Evolutionary conservation across 768 basidiomycete species (phyloP).

Genomic region (Leccinellum rugosiceps): DNA sequence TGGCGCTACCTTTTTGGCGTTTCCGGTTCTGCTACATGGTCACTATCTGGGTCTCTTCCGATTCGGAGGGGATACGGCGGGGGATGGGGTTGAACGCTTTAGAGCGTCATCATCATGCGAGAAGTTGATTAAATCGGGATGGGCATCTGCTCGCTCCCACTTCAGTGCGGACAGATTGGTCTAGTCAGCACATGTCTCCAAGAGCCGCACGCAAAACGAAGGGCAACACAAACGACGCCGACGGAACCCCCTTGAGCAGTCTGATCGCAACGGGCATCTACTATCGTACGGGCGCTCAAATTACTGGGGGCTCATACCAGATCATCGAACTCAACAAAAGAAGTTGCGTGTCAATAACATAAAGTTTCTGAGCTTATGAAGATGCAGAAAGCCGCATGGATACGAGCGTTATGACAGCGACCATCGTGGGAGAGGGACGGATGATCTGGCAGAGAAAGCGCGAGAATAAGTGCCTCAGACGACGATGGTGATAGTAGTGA

Average conservation of each 20-base stretch:
- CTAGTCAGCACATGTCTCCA: conserved; percentile 27
- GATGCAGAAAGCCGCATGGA: conserved; percentile 29
- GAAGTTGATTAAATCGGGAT: conserved; percentile 44
- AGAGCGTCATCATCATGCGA: conserved; percentile 19
- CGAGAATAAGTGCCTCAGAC: conserved; percentile 31
- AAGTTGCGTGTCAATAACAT: conserved; percentile 35
- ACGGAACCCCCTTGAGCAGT: conserved; percentile 8
- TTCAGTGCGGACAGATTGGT: conserved; percentile 47
- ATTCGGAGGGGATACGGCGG: conserved; percentile 40
- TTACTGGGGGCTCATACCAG: conserved; percentile 32
- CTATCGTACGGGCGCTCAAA: conserved; percentile 27
- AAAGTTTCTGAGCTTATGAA: conserved; percentile 32
- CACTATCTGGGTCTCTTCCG: conserved; percentile 54
- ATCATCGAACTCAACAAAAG: conserved; percentile 35
- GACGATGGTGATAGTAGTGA: conserved; percentile 30
- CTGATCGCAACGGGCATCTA: conserved; percentile 21
- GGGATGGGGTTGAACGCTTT: conserved; percentile 27
- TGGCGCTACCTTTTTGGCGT: conserved; percentile 32
- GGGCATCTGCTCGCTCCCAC: conserved; percentile 66
- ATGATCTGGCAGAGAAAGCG: conserved; percentile 34
- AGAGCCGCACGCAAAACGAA: conserved; percentile 15
- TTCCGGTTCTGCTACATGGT: conserved; percentile 55
- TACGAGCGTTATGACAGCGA: conserved; percentile 33
- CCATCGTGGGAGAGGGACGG: conserved; percentile 26
- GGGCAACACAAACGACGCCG: conserved; percentile 1